phyloP scores from a whole-genome alignment of 2,329 filamentous ascomycete species.

The Stagonosporopsis chrysanthemi region DNA sequence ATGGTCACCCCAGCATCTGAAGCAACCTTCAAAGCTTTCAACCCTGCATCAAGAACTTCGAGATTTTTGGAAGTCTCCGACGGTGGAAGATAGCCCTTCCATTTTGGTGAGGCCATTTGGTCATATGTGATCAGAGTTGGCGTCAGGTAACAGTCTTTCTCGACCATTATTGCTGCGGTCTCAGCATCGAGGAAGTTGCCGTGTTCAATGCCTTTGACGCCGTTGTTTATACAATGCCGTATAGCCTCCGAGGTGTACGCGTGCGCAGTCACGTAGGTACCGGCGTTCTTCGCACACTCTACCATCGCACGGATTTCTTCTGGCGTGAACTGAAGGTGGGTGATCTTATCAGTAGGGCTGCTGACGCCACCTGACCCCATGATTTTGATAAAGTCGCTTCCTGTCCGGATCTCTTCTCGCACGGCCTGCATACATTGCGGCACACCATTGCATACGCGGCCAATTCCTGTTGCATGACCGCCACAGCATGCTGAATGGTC shows the following conservation, averaged over 20 bases:
- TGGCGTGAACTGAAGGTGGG: slow-evolving; percentile 63
- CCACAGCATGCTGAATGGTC: slow-evolving; percentile 6
- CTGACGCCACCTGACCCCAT: slow-evolving; percentile 67
- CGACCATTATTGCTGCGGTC: slow-evolving; percentile 59
- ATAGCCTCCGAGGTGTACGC: slow-evolving; percentile 59
- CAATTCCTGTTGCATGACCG: slow-evolving; percentile 3
- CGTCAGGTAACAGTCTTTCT: slow-evolving; percentile 35
- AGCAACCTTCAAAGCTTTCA: slow-evolving; percentile 50
- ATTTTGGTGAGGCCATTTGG: slow-evolving; percentile 13
- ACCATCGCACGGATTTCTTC: slow-evolving; percentile 64
- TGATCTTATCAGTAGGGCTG: slow-evolving; percentile 62
- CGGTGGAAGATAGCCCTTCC: slow-evolving; percentile 6
- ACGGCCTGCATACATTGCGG: slow-evolving; percentile 10
- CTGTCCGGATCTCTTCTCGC: slow-evolving; percentile 63
- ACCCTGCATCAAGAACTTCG: slow-evolving; percentile 7
- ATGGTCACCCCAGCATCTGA: slow-evolving; percentile 62
- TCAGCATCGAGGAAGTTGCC: slow-evolving; percentile 69
- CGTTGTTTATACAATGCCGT: slow-evolving; percentile 62
- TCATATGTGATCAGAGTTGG: slow-evolving; percentile 17
- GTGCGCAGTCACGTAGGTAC: slow-evolving; percentile 58
- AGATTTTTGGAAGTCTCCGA: slow-evolving; percentile 6
- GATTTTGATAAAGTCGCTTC: slow-evolving; percentile 69
- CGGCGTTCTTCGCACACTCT: slow-evolving; percentile 57
- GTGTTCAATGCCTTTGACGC: slow-evolving; percentile 65
- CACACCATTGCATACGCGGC: slow-evolving; percentile 10